Evolutionary conservation across 176 grass and related monocot genomes (phyloP), one percentile per base, ranked within the genome.

Genomic region (Lolium rigidum): DNA sequence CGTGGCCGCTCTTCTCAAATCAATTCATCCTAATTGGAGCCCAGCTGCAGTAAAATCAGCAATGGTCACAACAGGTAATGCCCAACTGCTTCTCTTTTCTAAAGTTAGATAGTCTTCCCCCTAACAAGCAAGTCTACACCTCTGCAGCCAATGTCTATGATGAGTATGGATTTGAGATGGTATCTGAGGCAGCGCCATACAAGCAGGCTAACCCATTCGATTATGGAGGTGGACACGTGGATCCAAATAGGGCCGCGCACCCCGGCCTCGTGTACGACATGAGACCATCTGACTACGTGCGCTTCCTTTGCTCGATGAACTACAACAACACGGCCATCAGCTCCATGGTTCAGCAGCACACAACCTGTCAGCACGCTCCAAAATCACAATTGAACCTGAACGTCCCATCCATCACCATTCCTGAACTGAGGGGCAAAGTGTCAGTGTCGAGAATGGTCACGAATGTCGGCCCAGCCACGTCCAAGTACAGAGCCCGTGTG

Each of bases 21-120:
- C 94, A 86, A 66, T 88, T 78, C 88, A 98, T 90, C 94, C 97
- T 63, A 87, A 85, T 58, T 98, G 97, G 97, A 95, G 91, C 55
- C 92, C 97, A 22, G 94, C 97, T 62, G 92, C 92, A 28, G 75
- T 98, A 79, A 98, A 98, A 91, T 99, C 97, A 35, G 94, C 97
- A 85, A 70, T 99, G 37, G 70, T 99, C 50, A 99, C 97, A 46
- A 96, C 97, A 87, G 97, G 94, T 88, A 92, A 86, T 47, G 9
- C 18, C 4, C 57, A 78, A 28, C 14, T 35, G 14, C 70, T 43
- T 71, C 25, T 78, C 26, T 13, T 61, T 51, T 39, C 10, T 18
- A 10, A 49, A 87, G 3, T 57, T 15, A 2, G 3, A 65, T 15
- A 5, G 14, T 41, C 38, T 54, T 12, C 2, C 7, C 76, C 10